phyloP scores from a whole-genome alignment of 352 stramenopile genomes.

The Phytophthora ohioensis region DNA sequence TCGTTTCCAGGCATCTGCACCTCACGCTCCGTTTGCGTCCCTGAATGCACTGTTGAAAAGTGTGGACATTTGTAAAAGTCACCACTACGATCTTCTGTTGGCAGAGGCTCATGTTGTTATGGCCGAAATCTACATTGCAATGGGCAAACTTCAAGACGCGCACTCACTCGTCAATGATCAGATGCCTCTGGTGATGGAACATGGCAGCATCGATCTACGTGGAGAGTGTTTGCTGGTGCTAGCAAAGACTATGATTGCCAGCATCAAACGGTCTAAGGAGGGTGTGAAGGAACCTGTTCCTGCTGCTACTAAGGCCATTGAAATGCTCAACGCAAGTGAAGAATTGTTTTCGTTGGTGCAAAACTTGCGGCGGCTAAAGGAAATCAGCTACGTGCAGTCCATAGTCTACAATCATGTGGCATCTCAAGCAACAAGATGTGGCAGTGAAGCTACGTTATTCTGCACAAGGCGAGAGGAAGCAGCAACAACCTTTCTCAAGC shows the following conservation, averaged over 20 bases:
- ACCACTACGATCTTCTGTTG: slow-evolving; percentile 70
- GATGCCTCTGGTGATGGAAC: slow-evolving; percentile 75
- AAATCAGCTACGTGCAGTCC: slow-evolving; percentile 53
- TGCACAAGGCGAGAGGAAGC: slow-evolving; percentile 30
- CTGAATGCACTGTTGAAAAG: slow-evolving; percentile 52
- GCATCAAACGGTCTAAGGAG: slow-evolving; percentile 32
- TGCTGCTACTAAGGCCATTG: slow-evolving; percentile 29
- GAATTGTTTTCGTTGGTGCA: slow-evolving; percentile 47
- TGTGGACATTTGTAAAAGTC: slow-evolving; percentile 54
- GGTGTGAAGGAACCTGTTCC: slow-evolving; percentile 13
- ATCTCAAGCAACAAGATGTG: slow-evolving; percentile 27
- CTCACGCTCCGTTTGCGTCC: slow-evolving; percentile 61
- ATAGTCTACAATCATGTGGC: slow-evolving; percentile 52
- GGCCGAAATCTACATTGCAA: slow-evolving; percentile 67
- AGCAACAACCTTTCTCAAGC: slow-evolving; percentile 42
- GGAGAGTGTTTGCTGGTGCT: slow-evolving; percentile 67
- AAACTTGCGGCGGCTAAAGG: slow-evolving; percentile 46
- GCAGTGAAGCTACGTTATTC: slow-evolving; percentile 19
- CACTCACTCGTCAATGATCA: slow-evolving; percentile 60
- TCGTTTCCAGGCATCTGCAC: slow-evolving; percentile 39
- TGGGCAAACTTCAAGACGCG: slow-evolving; percentile 61
- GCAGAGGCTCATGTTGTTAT: slow-evolving; percentile 69
- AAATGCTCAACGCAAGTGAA: slow-evolving; percentile 40
- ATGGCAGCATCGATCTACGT: slow-evolving; percentile 62
- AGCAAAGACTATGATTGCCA: slow-evolving; percentile 60